phyloP scores from a whole-genome alignment of 257 asterid genomes.

The Solanum stenotomum region DNA sequence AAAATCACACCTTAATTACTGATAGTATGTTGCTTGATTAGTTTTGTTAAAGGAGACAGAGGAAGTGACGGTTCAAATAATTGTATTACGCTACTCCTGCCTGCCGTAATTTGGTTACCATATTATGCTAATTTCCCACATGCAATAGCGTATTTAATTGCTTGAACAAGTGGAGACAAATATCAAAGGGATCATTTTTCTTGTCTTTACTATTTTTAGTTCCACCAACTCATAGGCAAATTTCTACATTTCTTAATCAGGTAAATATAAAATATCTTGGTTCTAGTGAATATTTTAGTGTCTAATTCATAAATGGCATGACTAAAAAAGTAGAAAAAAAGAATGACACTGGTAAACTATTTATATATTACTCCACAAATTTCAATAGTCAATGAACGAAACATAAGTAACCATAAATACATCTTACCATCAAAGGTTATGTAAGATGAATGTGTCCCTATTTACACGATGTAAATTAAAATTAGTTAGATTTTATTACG shows the following conservation, averaged over 20 bases:
- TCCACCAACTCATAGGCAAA: neutral
- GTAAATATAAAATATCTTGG: neutral
- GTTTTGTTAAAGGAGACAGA: neutral
- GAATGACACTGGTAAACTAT: neutral
- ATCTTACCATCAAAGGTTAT: neutral
- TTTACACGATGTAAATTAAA: neutral
- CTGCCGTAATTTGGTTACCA: neutral
- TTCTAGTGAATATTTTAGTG: neutral
- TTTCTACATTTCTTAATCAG: neutral
- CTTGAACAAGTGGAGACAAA: neutral
- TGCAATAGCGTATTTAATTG: neutral
- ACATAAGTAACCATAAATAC: neutral
- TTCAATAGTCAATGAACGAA: neutral
- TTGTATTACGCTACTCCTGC: neutral
- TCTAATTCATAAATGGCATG: neutral
- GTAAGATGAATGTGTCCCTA: neutral
- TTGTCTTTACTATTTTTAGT: neutral
- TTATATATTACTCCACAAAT: neutral
- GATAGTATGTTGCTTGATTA: neutral
- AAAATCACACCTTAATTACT: neutral
- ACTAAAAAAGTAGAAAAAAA: neutral
- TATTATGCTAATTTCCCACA: neutral
- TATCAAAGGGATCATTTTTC: neutral
- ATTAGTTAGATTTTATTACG: neutral
- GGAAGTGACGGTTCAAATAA: neutral